A percentile compares a stretch with the other conserved stretches of the same genome.
Evolutionary conservation across 148 eudicot species (phyloP).

Genomic region (Heliosperma pusillum): DNA sequence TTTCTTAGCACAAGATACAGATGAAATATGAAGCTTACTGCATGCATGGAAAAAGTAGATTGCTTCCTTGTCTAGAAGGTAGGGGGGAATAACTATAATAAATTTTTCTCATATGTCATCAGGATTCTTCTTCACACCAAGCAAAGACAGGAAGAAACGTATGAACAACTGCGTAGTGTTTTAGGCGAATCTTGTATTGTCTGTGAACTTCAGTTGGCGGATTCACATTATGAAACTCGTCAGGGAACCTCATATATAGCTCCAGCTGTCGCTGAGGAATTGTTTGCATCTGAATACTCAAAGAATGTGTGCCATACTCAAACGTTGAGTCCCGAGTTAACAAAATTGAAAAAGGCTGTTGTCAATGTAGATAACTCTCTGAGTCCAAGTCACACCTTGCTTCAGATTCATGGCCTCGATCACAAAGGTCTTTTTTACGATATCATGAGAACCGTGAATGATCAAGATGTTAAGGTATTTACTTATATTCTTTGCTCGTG

Average conservation of each 20-base stretch:
- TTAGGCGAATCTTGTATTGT: conserved; percentile 66
- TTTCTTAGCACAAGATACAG: not conserved
- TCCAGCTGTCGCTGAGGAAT: conserved; percentile 58
- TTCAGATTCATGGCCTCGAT: conserved; percentile 74
- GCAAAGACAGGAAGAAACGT: conserved; percentile 55
- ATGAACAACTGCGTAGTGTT: conserved; percentile 45
- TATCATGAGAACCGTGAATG: conserved; percentile 70
- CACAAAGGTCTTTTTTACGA: conserved; percentile 88
- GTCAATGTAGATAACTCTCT: conserved; percentile 62
- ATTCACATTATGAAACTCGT: conserved; percentile 48
- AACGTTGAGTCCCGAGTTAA: conserved; percentile 65
- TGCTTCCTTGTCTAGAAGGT: not conserved
- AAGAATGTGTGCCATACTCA: conserved; percentile 52
- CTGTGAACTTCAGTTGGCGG: conserved; percentile 66
- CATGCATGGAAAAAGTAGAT: not conserved
- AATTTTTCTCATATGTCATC: conserved; percentile 15
- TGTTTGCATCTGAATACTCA: conserved; percentile 51
- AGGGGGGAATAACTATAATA: not conserved
- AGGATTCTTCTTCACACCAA: conserved; percentile 76
- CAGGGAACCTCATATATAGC: conserved; percentile 56
- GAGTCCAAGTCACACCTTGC: conserved; percentile 79
- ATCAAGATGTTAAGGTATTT: conserved; percentile 57
- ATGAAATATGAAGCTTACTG: not conserved
- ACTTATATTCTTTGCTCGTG: conserved; percentile 11
- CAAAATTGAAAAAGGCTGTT: conserved; percentile 46